These are phyloP conservation scores for Sinapis alba DNA, from an alignment of 441 rosid species.

Conservation along the genomic window DNA sequence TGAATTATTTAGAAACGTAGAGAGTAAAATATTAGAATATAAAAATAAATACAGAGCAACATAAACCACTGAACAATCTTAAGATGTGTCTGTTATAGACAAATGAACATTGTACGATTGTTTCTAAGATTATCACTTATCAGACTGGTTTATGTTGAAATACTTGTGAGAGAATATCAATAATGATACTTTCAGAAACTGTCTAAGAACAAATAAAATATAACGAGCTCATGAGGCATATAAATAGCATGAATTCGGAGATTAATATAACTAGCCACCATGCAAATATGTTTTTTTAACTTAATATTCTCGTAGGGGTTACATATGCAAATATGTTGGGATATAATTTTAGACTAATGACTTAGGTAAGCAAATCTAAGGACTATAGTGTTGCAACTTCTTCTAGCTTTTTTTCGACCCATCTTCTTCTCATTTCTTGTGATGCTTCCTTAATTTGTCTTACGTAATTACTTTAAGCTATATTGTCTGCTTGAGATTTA, in stretches of 20 bases:
- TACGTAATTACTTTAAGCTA: neutral
- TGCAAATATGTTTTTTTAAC: too few relatives aligned
- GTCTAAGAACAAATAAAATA: neutral
- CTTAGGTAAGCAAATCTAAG: neutral
- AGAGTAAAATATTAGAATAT: too few relatives aligned
- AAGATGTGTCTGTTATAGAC: neutral
- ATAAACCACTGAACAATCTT: neutral
- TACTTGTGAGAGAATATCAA: neutral
- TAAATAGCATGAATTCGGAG: neutral
- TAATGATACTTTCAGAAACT: neutral
- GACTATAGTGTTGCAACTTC: neutral
- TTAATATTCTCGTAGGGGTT: too few relatives aligned
- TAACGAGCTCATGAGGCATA: neutral
- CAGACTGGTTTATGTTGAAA: neutral
- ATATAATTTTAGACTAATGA: too few relatives aligned
- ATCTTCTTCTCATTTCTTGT: too few relatives aligned
- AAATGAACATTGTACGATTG: neutral
- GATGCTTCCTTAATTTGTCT: neutral
- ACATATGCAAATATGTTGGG: too few relatives aligned
- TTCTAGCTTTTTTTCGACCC: constrained; percentile 3
- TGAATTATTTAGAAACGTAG: too few relatives aligned
- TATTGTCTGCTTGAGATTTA: neutral
- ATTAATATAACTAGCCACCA: too few relatives aligned
- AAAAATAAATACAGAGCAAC: too few relatives aligned
- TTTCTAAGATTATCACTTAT: neutral